Percentiles rank a stretch among this genome's conserved stretches.
Evolutionary conservation across 148 eudicot genomes (phyloP).

Genomic region (Arctostaphylos glauca): DNA sequence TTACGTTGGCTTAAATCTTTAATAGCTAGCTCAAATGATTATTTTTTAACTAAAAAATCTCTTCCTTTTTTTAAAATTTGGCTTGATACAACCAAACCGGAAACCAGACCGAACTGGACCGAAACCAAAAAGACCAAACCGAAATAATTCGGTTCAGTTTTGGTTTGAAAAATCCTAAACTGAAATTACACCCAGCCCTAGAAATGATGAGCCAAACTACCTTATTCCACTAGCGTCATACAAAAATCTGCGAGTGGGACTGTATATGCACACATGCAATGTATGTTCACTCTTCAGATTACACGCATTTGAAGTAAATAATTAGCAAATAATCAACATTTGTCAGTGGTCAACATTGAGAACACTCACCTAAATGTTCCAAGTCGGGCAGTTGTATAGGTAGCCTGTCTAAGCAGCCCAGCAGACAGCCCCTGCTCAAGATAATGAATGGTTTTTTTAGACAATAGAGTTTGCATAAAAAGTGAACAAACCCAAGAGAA

Average conservation of each 20-base stretch:
- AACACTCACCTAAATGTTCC: conserved; percentile 76
- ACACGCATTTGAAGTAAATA: neutral
- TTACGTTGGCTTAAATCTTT: too few species aligned
- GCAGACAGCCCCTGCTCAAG: conserved; percentile 74
- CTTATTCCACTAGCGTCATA: neutral
- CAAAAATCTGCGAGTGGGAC: neutral
- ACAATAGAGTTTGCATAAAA: neutral
- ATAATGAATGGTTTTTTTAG: neutral
- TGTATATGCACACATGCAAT: neutral
- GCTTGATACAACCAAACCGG: too few species aligned
- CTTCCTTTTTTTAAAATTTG: too few species aligned
- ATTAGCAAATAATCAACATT: neutral
- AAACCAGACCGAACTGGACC: too few species aligned
- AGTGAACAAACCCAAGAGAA: neutral
- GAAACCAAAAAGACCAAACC: too few species aligned
- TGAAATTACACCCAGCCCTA: neutral
- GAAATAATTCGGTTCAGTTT: too few species aligned
- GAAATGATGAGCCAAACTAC: neutral
- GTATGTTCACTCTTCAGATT: neutral
- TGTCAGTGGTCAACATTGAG: neutral
- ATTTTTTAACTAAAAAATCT: too few species aligned
- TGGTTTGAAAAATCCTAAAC: too few species aligned
- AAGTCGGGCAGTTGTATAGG: conserved; percentile 93
- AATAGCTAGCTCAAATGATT: too few species aligned
- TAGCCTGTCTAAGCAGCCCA: conserved; percentile 94